These are phyloP conservation scores for Leptosphaerulina australis DNA, from an alignment of 2,329 filamentous ascomycete species.

Conservation along the genomic window DNA sequence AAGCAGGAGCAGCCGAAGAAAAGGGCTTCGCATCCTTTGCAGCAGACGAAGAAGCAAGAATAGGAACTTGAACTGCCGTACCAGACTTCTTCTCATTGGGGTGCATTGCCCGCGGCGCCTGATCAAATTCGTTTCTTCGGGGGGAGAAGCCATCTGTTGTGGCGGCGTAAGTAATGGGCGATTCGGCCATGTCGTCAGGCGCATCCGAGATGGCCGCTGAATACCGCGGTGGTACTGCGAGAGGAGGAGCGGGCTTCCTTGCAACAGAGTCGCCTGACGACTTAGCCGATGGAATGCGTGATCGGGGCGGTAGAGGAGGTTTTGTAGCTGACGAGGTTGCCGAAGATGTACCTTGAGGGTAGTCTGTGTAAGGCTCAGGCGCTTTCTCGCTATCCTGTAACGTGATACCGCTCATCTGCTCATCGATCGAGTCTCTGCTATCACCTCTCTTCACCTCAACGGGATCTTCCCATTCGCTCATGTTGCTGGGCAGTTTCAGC, in stretches of 20 bases:
- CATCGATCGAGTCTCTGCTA: slow-evolving; percentile 36
- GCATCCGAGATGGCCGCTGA: slow-evolving; percentile 52
- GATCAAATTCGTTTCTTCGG: slow-evolving; percentile 24
- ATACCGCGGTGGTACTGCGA: slow-evolving; percentile 52
- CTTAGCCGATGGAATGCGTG: slow-evolving; percentile 30
- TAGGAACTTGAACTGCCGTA: slow-evolving; percentile 41
- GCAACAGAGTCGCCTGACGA: slow-evolving; percentile 41
- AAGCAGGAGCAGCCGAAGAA: slow-evolving; percentile 36
- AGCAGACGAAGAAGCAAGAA: slow-evolving; percentile 25
- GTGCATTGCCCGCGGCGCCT: slow-evolving; percentile 26
- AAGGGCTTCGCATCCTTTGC: slow-evolving; percentile 18
- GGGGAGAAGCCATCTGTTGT: slow-evolving; percentile 51
- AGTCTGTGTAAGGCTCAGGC: slow-evolving; percentile 23
- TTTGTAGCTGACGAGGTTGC: slow-evolving; percentile 20
- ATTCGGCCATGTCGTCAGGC: slow-evolving; percentile 44
- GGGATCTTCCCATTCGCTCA: slow-evolving; percentile 57
- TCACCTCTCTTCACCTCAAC: slow-evolving; percentile 43
- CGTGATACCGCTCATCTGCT: slow-evolving; percentile 52
- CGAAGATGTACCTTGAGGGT: slow-evolving; percentile 18
- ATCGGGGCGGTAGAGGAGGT: slow-evolving; percentile 50
- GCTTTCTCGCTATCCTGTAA: slow-evolving; percentile 51
- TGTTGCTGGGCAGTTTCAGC: slow-evolving; percentile 49
- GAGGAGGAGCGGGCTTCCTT: slow-evolving; percentile 52
- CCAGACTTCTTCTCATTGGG: slow-evolving; percentile 48
- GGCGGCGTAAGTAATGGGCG: slow-evolving; percentile 48